These are phyloP conservation scores for Pseudotulostoma volvatum DNA, from an alignment of 495 filamentous ascomycete species.

Conservation along the genomic window DNA sequence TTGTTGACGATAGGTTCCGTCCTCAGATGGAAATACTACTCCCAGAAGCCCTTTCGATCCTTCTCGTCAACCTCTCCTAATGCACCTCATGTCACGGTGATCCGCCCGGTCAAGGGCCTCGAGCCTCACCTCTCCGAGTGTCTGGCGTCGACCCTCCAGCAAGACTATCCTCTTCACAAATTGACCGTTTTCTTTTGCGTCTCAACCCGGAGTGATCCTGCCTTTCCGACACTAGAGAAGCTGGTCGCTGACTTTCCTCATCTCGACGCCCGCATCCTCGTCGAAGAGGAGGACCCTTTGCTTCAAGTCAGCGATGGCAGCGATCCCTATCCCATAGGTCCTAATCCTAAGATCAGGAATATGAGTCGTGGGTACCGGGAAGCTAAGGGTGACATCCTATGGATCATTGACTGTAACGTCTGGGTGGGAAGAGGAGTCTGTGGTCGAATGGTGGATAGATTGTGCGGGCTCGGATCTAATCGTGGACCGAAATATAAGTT, in stretches of 20 bases:
- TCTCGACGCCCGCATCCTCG: slow-evolving; percentile 55
- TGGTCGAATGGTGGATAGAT: slow-evolving; percentile 71
- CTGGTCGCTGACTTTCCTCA: slow-evolving; percentile 53
- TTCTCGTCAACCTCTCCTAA: slow-evolving; percentile 4
- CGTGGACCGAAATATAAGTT: slow-evolving; percentile 63
- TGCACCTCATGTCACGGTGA: slow-evolving; percentile 27
- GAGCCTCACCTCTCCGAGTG: slow-evolving; percentile 86
- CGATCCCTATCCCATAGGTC: slow-evolving; percentile 50
- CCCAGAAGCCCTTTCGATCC: slow-evolving; percentile 16
- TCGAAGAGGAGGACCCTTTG: slow-evolving; percentile 80
- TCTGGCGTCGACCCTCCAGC: slow-evolving; percentile 75
- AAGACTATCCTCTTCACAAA: slow-evolving; percentile 61
- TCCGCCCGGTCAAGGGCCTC: slow-evolving; percentile 85
- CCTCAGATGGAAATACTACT: slow-evolving; percentile 32
- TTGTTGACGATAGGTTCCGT: too few relatives aligned
- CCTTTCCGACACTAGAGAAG: slow-evolving; percentile 53
- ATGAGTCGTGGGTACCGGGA: slow-evolving; percentile 93
- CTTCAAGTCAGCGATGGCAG: slow-evolving; percentile 35
- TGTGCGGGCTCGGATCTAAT: slow-evolving; percentile 46
- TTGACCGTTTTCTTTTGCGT: slow-evolving; percentile 77
- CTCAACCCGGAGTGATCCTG: slow-evolving; percentile 58
- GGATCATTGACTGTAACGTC: slow-evolving; percentile 93
- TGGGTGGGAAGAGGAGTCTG: slow-evolving; percentile 72
- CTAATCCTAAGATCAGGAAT: slow-evolving; percentile 96
- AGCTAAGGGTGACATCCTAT: slow-evolving; percentile 78